A percentile compares a stretch with the other conserved stretches of the same genome.
phyloP scores from a whole-genome alignment of 306 rosid genomes.

The Dicorynia guianensis region DNA sequence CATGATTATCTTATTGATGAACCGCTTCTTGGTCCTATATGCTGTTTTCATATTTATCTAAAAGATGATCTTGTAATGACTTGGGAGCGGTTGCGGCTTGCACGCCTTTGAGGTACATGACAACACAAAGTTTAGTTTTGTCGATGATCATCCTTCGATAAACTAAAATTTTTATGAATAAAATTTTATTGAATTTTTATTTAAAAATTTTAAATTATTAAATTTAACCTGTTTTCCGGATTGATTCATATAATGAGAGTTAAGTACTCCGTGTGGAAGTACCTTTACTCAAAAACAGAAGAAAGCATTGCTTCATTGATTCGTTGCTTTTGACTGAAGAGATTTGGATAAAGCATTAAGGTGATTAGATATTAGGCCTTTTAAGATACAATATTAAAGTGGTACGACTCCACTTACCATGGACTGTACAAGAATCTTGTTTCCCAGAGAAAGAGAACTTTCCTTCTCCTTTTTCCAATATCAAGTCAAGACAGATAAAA shows the following conservation, averaged over 20 bases:
- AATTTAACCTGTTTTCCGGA: too few relatives aligned
- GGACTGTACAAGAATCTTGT: not conserved
- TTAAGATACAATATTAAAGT: not conserved
- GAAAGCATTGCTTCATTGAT: too few relatives aligned
- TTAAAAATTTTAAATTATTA: too few relatives aligned
- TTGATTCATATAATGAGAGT: too few relatives aligned
- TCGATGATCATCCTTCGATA: too few relatives aligned
- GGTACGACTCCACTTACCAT: not conserved
- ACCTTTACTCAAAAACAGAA: too few relatives aligned
- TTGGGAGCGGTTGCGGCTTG: not conserved
- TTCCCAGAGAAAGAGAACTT: not conserved
- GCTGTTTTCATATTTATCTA: not conserved
- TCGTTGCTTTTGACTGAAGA: too few relatives aligned
- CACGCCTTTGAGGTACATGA: conserved; percentile 3
- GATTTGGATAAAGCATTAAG: not conserved
- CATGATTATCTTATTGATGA: conserved; percentile 11
- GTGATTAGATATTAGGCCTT: conserved; percentile 1
- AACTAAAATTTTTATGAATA: too few relatives aligned
- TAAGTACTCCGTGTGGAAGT: too few relatives aligned
- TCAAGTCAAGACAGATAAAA: not conserved
- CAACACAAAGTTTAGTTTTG: not conserved
- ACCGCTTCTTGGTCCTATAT: conserved; percentile 14
- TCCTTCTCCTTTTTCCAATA: not conserved
- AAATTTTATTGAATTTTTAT: too few relatives aligned
- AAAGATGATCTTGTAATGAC: too few relatives aligned